These are phyloP conservation scores for Piper longum DNA, from an alignment of 164 flowering plant species.

Conservation along the genomic window DNA sequence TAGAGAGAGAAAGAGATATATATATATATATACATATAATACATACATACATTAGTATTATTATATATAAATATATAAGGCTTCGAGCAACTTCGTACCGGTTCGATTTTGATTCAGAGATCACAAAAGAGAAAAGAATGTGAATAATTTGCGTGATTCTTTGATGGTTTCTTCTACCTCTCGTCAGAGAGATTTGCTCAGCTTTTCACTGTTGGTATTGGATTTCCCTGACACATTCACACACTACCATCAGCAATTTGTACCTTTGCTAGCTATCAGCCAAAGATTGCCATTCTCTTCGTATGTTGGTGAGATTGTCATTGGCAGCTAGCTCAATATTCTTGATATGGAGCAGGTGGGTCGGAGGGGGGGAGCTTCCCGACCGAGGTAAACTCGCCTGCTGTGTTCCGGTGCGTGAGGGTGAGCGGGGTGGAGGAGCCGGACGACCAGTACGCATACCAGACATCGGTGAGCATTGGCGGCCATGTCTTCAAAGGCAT, in stretches of 20 bases:
- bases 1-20: too few species aligned
- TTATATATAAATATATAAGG: too few species aligned
- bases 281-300: too few species aligned
- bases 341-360: constrained; percentile 24
- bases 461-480: constrained; percentile 79
- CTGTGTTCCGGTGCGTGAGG: constrained; percentile 64
- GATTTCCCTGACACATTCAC: background rate
- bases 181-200: background rate
- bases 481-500: constrained; percentile 88
- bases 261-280: too few species aligned
- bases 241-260: too few species aligned
- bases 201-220: background rate
- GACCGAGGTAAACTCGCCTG: constrained; percentile 45
- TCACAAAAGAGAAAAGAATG: background rate
- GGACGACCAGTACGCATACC: constrained; percentile 66
- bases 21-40: too few species aligned
- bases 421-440: constrained; percentile 50
- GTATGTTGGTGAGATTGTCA: too few species aligned
- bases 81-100: too few species aligned
- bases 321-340: too few species aligned
- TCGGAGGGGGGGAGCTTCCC: constrained; percentile 58
- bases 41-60: too few species aligned
- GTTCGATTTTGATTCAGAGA: background rate
- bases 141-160: background rate
- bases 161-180: background rate